These are phyloP conservation scores for Kuraishia capsulata DNA, from an alignment of 805 yeast genomes.

Conservation along the genomic window DNA sequence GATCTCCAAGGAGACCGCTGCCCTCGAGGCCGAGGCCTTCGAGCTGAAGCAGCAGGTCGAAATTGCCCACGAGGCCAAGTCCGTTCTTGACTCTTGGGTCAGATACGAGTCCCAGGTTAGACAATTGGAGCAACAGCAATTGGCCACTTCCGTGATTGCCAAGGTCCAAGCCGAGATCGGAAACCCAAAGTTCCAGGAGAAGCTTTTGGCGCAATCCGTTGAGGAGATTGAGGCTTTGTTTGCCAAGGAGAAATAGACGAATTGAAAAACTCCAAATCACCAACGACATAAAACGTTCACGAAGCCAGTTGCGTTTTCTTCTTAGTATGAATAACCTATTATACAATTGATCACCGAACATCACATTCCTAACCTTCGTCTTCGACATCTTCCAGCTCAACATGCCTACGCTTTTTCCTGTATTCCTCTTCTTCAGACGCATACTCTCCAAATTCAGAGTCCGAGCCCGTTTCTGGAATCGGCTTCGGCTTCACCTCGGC, in stretches of 20 bases:
- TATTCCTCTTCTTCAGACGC: slow-evolving; percentile 13
- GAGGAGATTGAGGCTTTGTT: slow-evolving; percentile 86
- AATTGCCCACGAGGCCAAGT: slow-evolving; percentile 83
- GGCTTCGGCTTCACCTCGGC: not conserved
- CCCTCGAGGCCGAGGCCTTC: slow-evolving; percentile 89
- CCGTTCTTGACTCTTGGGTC: slow-evolving; percentile 97
- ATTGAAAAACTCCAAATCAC: not conserved
- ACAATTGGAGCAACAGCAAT: slow-evolving; percentile 90
- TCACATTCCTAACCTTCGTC: slow-evolving; percentile 4
- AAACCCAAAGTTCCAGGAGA: slow-evolving; percentile 90
- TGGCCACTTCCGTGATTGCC: slow-evolving; percentile 75
- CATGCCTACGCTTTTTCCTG: slow-evolving; percentile 3
- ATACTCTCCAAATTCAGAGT: slow-evolving; percentile 4
- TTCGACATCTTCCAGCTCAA: slow-evolving; percentile 4
- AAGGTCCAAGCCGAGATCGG: slow-evolving; percentile 80
- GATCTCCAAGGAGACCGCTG: slow-evolving; percentile 93
- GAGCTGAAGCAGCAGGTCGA: slow-evolving; percentile 88
- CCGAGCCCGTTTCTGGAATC: not conserved
- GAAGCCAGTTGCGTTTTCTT: not conserved
- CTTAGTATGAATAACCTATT: not conserved
- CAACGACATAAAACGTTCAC: not conserved
- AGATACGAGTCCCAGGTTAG: slow-evolving; percentile 96
- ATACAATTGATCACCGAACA: not conserved
- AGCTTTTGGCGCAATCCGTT: slow-evolving; percentile 82
- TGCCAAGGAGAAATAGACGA: slow-evolving; percentile 22